Evolutionary conservation across 2,329 filamentous ascomycete genomes (phyloP).

Genomic region (Pseudopyricularia cyperi): DNA sequence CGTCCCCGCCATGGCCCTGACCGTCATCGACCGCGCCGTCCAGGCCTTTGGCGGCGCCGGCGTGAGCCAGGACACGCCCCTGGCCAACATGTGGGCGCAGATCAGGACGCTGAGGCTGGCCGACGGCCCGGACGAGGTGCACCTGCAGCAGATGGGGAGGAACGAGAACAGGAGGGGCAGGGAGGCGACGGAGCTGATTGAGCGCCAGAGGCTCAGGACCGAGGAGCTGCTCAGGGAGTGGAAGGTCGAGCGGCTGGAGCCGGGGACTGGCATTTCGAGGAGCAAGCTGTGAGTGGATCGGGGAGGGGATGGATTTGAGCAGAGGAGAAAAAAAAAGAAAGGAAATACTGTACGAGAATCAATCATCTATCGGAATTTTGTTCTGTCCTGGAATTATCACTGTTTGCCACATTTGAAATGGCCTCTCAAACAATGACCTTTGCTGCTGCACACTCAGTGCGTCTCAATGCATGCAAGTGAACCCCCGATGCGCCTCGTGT

Average conservation of each 20-base stretch:
- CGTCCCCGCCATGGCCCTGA: conserved; percentile 68
- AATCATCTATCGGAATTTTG: not conserved
- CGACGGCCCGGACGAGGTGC: conserved; percentile 95
- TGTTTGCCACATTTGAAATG: too few relatives aligned
- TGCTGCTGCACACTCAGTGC: too few relatives aligned
- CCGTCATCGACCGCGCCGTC: conserved; percentile 86
- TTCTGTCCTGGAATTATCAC: too few relatives aligned
- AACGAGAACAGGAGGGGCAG: conserved; percentile 65
- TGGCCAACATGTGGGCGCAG: conserved; percentile 70
- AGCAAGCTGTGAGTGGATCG: not conserved
- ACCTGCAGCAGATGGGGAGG: conserved; percentile 65
- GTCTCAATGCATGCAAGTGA: too few relatives aligned
- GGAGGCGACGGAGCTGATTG: conserved; percentile 47
- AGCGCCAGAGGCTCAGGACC: conserved; percentile 50
- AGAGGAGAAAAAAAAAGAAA: too few relatives aligned
- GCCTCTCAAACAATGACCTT: too few relatives aligned
- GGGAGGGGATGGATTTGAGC: not conserved
- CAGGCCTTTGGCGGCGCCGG: conserved; percentile 87
- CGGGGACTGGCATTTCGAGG: conserved; percentile 32
- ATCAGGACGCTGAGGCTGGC: conserved; percentile 75
- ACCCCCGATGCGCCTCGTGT: too few relatives aligned
- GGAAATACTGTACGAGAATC: too few relatives aligned
- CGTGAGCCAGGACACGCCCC: conserved; percentile 85
- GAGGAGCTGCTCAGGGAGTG: conserved; percentile 53
- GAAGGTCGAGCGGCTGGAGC: conserved; percentile 29